phyloP scores from a whole-genome alignment of 2,329 filamentous ascomycete genomes.

The Camptophora hylomeconis region DNA sequence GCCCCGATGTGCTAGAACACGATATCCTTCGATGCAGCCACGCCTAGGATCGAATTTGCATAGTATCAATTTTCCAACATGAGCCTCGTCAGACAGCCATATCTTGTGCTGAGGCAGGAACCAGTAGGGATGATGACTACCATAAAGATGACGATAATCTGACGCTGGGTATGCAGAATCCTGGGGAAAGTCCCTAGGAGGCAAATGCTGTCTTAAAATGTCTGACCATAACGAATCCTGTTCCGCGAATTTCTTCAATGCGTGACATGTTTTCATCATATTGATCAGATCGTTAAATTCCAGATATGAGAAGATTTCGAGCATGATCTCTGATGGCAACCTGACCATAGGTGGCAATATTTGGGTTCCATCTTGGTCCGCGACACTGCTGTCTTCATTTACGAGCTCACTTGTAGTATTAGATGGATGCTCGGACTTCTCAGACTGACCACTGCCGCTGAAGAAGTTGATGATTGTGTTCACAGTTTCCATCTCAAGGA shows the following conservation, averaged over 20 bases:
- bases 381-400: too few relatives aligned
- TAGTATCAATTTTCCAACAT: constrained; percentile 63
- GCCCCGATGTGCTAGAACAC: constrained; percentile 53
- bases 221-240: constrained; percentile 61
- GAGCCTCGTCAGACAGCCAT: constrained; percentile 68
- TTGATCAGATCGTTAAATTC: constrained; percentile 49
- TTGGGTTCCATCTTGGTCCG: neutral
- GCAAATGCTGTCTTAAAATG: constrained; percentile 56
- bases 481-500: too few relatives aligned
- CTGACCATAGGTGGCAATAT: constrained; percentile 7
- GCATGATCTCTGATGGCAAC: constrained; percentile 64
- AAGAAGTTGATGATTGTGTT: too few relatives aligned
- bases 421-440: too few relatives aligned
- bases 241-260: constrained; percentile 44
- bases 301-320: constrained; percentile 56
- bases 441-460: too few relatives aligned
- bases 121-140: constrained; percentile 67
- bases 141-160: constrained; percentile 59
- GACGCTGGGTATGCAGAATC: constrained; percentile 42
- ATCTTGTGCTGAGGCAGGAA: constrained; percentile 68
- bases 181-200: constrained; percentile 36
- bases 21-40: constrained; percentile 69
- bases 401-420: too few relatives aligned
- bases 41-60: constrained; percentile 61
- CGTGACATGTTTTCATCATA: constrained; percentile 48